Evolutionary conservation across 306 rosid species (phyloP).

Genomic region (Dicorynia guianensis): DNA sequence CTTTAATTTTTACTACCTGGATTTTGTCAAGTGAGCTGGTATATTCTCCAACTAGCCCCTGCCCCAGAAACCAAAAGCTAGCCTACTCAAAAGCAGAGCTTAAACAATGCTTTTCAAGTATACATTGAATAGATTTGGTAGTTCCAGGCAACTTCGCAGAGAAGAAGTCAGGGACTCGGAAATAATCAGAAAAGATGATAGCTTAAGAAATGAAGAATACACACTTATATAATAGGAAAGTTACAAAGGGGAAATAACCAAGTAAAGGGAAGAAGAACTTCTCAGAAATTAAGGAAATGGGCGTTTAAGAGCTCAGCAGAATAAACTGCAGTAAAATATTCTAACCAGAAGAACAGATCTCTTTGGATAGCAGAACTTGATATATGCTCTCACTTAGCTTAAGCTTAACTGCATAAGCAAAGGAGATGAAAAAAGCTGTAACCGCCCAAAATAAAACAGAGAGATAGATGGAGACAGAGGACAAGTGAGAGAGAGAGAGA

Average conservation of each 20-base stretch:
- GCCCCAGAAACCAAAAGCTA: slow-evolving; percentile 9
- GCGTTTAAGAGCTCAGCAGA: slow-evolving; percentile 11
- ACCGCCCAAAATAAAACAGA: too few species aligned
- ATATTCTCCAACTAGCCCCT: slow-evolving; percentile 17
- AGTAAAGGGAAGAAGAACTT: slow-evolving; percentile 28
- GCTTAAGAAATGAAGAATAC: background rate
- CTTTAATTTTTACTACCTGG: slow-evolving; percentile 29
- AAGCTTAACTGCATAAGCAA: background rate
- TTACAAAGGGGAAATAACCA: background rate
- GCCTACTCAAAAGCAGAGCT: slow-evolving; percentile 22
- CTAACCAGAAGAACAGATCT: background rate
- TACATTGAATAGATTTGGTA: slow-evolving; percentile 11
- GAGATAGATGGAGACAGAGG: background rate
- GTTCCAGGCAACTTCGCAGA: background rate
- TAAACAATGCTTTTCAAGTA: background rate
- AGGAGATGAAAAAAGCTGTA: too few species aligned
- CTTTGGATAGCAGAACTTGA: background rate
- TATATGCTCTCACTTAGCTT: slow-evolving; percentile 18
- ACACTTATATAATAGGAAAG: background rate
- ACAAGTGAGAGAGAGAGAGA: slow-evolving; percentile 18
- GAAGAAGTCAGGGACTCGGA: background rate
- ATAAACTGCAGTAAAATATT: background rate
- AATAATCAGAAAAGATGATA: background rate
- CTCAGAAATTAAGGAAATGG: slow-evolving; percentile 19
- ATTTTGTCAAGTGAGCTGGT: slow-evolving; percentile 18